A percentile compares a stretch with the other conserved stretches of the same genome.
These are phyloP conservation scores for Dovyalis caffra DNA, from an alignment of 345 rosid genomes.

Conservation along the genomic window DNA sequence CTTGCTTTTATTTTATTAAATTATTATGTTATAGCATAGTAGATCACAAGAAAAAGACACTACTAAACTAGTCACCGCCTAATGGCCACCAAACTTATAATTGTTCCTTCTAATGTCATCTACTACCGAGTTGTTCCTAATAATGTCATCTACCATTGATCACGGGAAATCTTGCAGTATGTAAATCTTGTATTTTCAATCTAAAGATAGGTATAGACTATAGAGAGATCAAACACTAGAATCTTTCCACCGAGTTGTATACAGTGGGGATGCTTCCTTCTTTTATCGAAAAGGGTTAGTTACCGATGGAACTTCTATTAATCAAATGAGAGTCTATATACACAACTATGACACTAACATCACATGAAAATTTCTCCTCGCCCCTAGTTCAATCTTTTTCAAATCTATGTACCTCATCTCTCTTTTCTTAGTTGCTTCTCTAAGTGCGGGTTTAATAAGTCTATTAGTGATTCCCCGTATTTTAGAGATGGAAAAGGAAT, in stretches of 20 bases:
- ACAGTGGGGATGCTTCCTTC: slow-evolving; percentile 25
- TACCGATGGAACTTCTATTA: slow-evolving; percentile 7
- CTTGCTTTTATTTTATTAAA: too few relatives aligned
- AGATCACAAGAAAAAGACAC: too few relatives aligned
- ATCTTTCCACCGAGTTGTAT: not conserved
- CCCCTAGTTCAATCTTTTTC: slow-evolving; percentile 24
- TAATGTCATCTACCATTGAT: too few relatives aligned
- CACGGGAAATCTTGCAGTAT: too few relatives aligned
- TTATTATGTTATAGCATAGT: too few relatives aligned
- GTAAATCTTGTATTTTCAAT: too few relatives aligned
- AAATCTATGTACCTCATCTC: slow-evolving; percentile 25
- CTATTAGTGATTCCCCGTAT: slow-evolving; percentile 27
- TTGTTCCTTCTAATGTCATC: too few relatives aligned
- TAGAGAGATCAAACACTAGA: not conserved
- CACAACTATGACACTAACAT: slow-evolving; percentile 24
- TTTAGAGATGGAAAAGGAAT: not conserved
- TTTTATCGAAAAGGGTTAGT: slow-evolving; percentile 45
- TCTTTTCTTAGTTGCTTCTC: slow-evolving; percentile 25
- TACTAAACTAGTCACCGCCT: too few relatives aligned
- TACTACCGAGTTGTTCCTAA: too few relatives aligned
- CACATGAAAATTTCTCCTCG: slow-evolving; percentile 34
- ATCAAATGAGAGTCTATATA: slow-evolving; percentile 21
- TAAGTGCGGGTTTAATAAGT: slow-evolving; percentile 24
- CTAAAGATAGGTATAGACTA: not conserved
- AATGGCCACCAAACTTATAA: too few relatives aligned